These are phyloP conservation scores for Termitomyces sp. DNA, from an alignment of 768 basidiomycete species.

Conservation along the genomic window DNA sequence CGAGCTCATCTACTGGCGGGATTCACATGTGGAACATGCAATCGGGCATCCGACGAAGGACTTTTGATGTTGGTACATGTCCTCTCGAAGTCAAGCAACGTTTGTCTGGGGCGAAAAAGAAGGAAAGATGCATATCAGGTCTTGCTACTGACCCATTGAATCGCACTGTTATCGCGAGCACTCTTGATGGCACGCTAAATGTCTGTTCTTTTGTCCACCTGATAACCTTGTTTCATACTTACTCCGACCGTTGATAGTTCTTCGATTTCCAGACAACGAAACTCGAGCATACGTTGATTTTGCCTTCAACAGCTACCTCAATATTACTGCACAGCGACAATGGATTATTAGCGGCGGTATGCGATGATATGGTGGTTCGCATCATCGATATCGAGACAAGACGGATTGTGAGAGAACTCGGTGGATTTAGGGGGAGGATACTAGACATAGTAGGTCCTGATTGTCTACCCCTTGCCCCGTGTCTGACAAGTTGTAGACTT, in stretches of 20 bases:
- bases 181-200: conserved; percentile 85
- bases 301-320: conserved; percentile 69
- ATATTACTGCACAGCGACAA: conserved; percentile 81
- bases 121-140: conserved; percentile 68
- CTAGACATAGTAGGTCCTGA: conserved; percentile 72
- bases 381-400: conserved; percentile 90
- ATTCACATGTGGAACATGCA: conserved; percentile 98
- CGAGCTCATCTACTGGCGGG: conserved; percentile 73
- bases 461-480: neutral
- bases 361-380: conserved; percentile 84
- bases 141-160: conserved; percentile 86
- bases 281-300: conserved; percentile 59
- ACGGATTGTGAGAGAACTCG: conserved; percentile 84
- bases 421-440: conserved; percentile 79
- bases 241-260: conserved; percentile 52
- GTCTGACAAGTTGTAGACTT: conserved; percentile 51
- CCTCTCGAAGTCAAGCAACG: conserved; percentile 51
- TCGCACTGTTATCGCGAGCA: conserved; percentile 74
- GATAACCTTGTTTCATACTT: conserved; percentile 3
- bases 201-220: conserved; percentile 41
- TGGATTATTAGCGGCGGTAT: conserved; percentile 76
- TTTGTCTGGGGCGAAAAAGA: conserved; percentile 35
- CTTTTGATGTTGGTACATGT: conserved; percentile 64
- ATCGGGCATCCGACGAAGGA: conserved; percentile 81
- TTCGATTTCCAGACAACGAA: conserved; percentile 92